phyloP scores from a whole-genome alignment of 208 protist genomes.

The Trypanosoma platydactyli region DNA sequence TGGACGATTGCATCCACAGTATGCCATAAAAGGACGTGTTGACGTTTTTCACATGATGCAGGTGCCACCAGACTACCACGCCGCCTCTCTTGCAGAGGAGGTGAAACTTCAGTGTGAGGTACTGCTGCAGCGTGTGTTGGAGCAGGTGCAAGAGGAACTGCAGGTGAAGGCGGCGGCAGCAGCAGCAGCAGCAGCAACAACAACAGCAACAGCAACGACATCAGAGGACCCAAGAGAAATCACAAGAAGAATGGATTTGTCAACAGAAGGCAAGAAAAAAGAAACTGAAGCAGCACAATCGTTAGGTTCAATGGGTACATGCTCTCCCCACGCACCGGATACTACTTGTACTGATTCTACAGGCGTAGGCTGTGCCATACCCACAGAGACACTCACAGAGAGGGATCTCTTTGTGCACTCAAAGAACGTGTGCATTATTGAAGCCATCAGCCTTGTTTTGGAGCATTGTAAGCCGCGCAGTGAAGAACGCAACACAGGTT shows the following conservation, averaged over 20 bases:
- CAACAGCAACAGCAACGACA: not conserved
- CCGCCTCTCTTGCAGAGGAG: conserved; percentile 52
- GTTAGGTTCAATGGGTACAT: not conserved
- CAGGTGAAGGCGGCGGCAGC: not conserved
- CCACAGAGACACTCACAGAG: conserved; percentile 31
- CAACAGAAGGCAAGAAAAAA: conserved; percentile 9
- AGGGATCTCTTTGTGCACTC: conserved; percentile 62
- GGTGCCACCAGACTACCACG: conserved; percentile 48
- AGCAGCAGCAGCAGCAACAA: not conserved
- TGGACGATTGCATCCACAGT: conserved; percentile 51
- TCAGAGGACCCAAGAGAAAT: too few relatives aligned
- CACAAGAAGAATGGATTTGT: too few relatives aligned
- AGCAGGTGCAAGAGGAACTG: conserved; percentile 32
- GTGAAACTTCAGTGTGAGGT: conserved; percentile 70
- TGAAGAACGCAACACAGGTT: conserved; percentile 50
- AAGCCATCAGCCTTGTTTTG: conserved; percentile 68
- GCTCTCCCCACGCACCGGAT: not conserved
- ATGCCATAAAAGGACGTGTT: conserved; percentile 43
- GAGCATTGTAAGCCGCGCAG: conserved; percentile 63
- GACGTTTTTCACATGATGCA: conserved; percentile 77
- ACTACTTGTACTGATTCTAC: not conserved
- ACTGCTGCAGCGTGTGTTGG: conserved; percentile 54
- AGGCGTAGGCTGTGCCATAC: not conserved
- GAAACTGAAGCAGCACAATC: not conserved
- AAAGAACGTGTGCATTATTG: conserved; percentile 75